Conservation (phyloP, 768 basidiomycete species). For the Boletus vinaceobasis region DNA sequence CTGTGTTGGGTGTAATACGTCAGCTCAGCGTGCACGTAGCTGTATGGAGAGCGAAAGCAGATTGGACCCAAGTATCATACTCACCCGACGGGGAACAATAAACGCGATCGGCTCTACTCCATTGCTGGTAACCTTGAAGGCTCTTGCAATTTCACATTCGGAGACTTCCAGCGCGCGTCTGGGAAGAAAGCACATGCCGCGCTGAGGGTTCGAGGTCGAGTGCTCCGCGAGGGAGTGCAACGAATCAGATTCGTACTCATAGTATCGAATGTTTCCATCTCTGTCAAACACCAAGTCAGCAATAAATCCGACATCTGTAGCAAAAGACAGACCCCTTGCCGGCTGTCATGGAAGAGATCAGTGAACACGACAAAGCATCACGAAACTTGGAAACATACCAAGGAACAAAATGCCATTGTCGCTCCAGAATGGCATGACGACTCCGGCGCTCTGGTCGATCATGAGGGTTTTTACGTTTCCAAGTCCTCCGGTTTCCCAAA, state of each 20-base stretch:
- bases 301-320: neutral
- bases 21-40: neutral
- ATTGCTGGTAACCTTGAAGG: constrained; percentile 77
- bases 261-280: constrained; percentile 98
- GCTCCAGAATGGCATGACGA: constrained; percentile 96
- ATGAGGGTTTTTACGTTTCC: constrained; percentile 71
- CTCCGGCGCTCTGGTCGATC: constrained; percentile 89
- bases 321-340: constrained; percentile 73
- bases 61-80: constrained; percentile 9
- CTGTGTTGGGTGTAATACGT: constrained; percentile 35
- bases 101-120: constrained; percentile 90
- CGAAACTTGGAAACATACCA: constrained; percentile 38
- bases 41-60: neutral
- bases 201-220: constrained; percentile 89
- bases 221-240: constrained; percentile 77
- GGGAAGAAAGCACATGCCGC: constrained; percentile 96
- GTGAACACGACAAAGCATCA: neutral
- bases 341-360: constrained; percentile 39
- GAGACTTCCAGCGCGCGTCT: constrained; percentile 82
- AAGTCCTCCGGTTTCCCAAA: constrained; percentile 87
- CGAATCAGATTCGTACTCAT: constrained; percentile 87
- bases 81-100: constrained; percentile 89
- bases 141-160: constrained; percentile 94
- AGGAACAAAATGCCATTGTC: constrained; percentile 91
- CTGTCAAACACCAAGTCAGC: constrained; percentile 37